Percentiles rank a stretch among this genome's conserved stretches.
Conservation (phyloP, 2,329 filamentous ascomycete genomes). For the Lachnellula hyalina region DNA sequence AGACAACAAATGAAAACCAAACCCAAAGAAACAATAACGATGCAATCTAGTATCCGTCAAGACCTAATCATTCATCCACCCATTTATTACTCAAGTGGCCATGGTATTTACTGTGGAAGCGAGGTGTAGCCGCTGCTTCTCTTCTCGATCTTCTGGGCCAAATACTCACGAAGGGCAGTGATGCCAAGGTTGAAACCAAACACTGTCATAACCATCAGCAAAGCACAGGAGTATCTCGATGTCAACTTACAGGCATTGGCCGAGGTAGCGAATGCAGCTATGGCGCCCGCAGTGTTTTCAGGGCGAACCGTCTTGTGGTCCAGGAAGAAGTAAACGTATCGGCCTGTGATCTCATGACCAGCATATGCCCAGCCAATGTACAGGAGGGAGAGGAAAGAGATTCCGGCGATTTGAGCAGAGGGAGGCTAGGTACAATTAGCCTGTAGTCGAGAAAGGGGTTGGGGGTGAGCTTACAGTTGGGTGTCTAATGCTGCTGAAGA, state of each 20-base stretch:
- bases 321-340: slow-evolving; percentile 30
- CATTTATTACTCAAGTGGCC: not conserved
- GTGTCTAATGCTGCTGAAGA: slow-evolving; percentile 30
- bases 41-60: not conserved
- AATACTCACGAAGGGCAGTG: slow-evolving; percentile 19
- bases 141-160: slow-evolving; percentile 17
- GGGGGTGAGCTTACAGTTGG: slow-evolving; percentile 22
- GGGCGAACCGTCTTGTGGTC: slow-evolving; percentile 25
- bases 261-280: slow-evolving; percentile 18
- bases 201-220: slow-evolving; percentile 10
- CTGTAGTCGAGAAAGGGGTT: not conserved
- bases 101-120: slow-evolving; percentile 17
- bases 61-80: not conserved
- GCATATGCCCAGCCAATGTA: slow-evolving; percentile 30
- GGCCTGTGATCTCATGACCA: slow-evolving; percentile 23
- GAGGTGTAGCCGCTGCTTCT: slow-evolving; percentile 19
- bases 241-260: slow-evolving; percentile 21
- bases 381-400: slow-evolving; percentile 18
- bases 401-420: slow-evolving; percentile 19
- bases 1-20: not conserved
- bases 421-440: slow-evolving; percentile 22
- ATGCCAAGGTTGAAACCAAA: slow-evolving; percentile 20
- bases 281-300: slow-evolving; percentile 21
- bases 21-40: not conserved
- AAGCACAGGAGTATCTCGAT: not conserved